Evolutionary conservation across 805 yeast genomes (phyloP).

Genomic region (Saturnispora zaruensis): DNA sequence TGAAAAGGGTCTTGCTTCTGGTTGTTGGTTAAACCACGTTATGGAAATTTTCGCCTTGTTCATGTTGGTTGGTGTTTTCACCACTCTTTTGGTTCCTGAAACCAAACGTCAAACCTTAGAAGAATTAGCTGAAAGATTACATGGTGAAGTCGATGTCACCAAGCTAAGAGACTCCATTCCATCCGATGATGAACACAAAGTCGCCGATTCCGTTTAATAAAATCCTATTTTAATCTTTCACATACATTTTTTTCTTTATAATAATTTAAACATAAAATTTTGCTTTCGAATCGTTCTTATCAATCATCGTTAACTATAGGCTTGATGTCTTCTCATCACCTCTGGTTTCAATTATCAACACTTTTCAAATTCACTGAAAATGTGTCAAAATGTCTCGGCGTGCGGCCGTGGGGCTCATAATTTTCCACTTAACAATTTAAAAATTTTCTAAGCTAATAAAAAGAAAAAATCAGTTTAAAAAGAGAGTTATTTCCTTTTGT

Average conservation of each 20-base stretch:
- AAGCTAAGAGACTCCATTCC: slow-evolving; percentile 18
- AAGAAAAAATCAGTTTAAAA: neutral
- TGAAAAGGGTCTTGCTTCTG: slow-evolving; percentile 33
- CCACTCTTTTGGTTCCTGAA: slow-evolving; percentile 70
- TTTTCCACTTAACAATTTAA: neutral
- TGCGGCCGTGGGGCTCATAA: neutral
- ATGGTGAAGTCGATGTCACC: slow-evolving; percentile 56
- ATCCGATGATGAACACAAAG: slow-evolving; percentile 23
- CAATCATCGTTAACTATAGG: too few relatives aligned
- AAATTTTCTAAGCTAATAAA: neutral
- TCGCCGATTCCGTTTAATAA: slow-evolving; percentile 16
- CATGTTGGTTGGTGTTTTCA: slow-evolving; percentile 70
- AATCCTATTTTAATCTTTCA: neutral
- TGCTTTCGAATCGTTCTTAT: neutral
- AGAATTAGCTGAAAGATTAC: slow-evolving; percentile 69
- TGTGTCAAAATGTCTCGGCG: neutral
- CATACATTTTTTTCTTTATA: neutral
- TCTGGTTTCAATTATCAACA: neutral
- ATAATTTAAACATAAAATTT: neutral
- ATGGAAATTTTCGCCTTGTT: slow-evolving; percentile 89
- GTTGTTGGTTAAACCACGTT: slow-evolving; percentile 84
- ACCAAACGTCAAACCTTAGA: slow-evolving; percentile 87
- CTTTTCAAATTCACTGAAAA: neutral
- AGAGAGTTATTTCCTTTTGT: neutral
- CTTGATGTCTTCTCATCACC: too few relatives aligned